Percentiles rank a stretch among this genome's conserved stretches.
Conservation (phyloP, 208 protist genomes). For the Balamuthia mandrillaris region DNA sequence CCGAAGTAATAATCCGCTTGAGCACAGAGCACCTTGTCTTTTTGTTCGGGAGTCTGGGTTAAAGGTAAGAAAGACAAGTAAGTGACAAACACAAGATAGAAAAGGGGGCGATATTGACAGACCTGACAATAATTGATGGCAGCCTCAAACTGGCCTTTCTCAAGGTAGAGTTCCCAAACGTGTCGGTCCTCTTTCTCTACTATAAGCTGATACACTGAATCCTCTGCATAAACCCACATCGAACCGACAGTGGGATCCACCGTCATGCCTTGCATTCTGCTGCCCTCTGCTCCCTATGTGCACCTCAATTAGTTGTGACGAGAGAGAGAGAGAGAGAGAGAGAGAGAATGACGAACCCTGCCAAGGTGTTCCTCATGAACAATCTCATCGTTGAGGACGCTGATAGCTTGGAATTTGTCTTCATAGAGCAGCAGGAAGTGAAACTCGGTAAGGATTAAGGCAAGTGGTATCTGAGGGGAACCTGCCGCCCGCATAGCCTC, state of each 20-base stretch:
- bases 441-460: conserved; percentile 83
- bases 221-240: conserved; percentile 60
- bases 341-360: neutral
- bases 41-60: conserved; percentile 7
- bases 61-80: neutral
- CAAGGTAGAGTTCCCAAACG: conserved; percentile 68
- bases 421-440: conserved; percentile 87
- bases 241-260: conserved; percentile 44
- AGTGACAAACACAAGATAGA: conserved; percentile 34
- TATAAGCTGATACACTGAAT: conserved; percentile 57
- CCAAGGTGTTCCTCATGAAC: conserved; percentile 48
- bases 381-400: conserved; percentile 50
- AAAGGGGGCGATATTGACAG: conserved; percentile 18
- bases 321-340: neutral
- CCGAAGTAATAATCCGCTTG: conserved; percentile 75
- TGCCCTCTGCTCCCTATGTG: neutral
- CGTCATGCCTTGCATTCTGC: conserved; percentile 5
- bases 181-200: conserved; percentile 61
- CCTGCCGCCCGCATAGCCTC: neutral
- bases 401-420: conserved; percentile 72
- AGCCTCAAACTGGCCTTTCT: conserved; percentile 61
- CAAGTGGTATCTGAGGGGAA: neutral
- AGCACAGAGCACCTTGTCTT: conserved; percentile 63
- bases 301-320: neutral
- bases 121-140: conserved; percentile 63